These are phyloP conservation scores for Ceratocystis cacaofunesta DNA, from an alignment of 2,329 filamentous ascomycete species.

Conservation along the genomic window DNA sequence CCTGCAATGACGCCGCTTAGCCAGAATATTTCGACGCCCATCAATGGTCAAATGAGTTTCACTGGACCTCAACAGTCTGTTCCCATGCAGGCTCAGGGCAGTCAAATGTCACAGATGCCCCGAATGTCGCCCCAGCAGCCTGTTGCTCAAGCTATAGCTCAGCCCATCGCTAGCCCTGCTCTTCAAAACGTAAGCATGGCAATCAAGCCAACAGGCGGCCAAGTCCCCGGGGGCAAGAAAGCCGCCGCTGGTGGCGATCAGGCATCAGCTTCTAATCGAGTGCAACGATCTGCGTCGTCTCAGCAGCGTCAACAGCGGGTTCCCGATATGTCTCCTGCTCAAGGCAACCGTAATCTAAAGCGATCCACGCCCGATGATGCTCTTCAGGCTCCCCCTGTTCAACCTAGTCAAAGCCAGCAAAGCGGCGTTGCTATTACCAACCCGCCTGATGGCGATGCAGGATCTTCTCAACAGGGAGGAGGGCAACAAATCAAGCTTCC, in stretches of 20 bases:
- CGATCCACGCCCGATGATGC: constrained; percentile 35
- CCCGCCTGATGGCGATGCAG: not conserved
- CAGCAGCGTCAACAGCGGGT: not conserved
- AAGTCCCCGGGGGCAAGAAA: not conserved
- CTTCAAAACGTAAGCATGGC: constrained; percentile 24
- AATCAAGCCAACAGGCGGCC: not conserved
- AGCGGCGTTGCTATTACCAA: not conserved
- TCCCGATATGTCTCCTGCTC: constrained; percentile 26
- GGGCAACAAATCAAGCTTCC: not conserved
- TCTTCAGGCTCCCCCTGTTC: not conserved
- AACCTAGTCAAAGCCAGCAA: not conserved
- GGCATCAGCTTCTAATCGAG: constrained; percentile 19
- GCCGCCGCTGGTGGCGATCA: not conserved
- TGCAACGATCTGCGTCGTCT: constrained; percentile 20
- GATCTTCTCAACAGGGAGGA: not conserved
- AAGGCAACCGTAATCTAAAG: constrained; percentile 34
- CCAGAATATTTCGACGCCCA: not conserved
- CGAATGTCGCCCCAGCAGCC: constrained; percentile 18
- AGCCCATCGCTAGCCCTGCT: not conserved
- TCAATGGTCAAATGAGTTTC: not conserved
- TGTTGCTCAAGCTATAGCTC: not conserved
- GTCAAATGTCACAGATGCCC: constrained; percentile 6
- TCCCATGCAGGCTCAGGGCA: constrained; percentile 1
- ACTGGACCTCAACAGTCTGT: not conserved
- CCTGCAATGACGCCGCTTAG: not conserved